phyloP scores from a whole-genome alignment of 352 stramenopile genomes.

The Phytophthora idaei region DNA sequence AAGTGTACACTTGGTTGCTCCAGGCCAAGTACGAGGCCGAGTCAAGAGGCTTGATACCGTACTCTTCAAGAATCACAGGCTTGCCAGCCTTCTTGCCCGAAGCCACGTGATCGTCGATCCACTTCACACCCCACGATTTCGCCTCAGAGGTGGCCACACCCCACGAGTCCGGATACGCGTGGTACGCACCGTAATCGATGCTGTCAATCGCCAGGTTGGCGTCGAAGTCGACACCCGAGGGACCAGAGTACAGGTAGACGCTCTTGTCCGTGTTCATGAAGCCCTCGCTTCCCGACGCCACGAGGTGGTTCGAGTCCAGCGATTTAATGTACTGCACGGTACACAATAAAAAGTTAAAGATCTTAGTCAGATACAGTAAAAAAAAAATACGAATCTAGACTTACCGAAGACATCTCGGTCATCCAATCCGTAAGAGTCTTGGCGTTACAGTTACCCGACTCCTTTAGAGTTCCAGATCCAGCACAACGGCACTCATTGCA shows the following conservation, averaged over 20 bases:
- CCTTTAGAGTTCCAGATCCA: slow-evolving; percentile 30
- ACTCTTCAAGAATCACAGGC: slow-evolving; percentile 39
- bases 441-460: slow-evolving; percentile 31
- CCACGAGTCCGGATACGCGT: slow-evolving; percentile 44
- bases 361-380: background rate
- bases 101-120: slow-evolving; percentile 39
- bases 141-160: slow-evolving; percentile 29
- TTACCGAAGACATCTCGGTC: slow-evolving; percentile 38
- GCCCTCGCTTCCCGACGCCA: slow-evolving; percentile 35
- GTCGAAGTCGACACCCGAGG: slow-evolving; percentile 42
- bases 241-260: slow-evolving; percentile 42
- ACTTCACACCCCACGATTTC: slow-evolving; percentile 37
- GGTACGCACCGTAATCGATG: slow-evolving; percentile 43
- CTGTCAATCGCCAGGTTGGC: slow-evolving; percentile 32
- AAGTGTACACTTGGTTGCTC: slow-evolving; percentile 31
- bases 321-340: slow-evolving; percentile 36
- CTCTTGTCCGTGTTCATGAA: slow-evolving; percentile 48
- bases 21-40: slow-evolving; percentile 33
- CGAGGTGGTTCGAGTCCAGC: slow-evolving; percentile 42
- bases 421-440: slow-evolving; percentile 37
- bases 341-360: background rate
- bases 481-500: slow-evolving; percentile 38
- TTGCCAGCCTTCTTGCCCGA: slow-evolving; percentile 32
- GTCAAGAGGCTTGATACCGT: slow-evolving; percentile 36
- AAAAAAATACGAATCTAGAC: background rate